phyloP scores from a whole-genome alignment of 176 grass and related monocot genomes.

The Puccinellia tenuiflora region DNA sequence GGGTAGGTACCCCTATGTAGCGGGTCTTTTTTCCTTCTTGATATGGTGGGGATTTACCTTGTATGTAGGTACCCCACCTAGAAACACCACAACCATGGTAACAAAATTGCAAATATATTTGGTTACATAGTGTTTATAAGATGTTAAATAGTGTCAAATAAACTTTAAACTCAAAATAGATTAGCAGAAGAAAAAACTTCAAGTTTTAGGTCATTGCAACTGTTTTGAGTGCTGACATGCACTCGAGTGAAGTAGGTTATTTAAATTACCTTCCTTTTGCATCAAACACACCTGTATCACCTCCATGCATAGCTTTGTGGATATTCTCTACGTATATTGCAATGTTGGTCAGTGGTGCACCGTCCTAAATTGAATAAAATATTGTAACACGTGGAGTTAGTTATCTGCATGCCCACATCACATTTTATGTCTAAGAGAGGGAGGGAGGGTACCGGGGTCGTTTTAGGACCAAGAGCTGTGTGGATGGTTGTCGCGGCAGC shows the following conservation, averaged over 20 bases:
- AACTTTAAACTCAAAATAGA: background rate
- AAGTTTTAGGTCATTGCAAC: background rate
- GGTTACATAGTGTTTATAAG: background rate
- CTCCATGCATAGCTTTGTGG: slow-evolving; percentile 55
- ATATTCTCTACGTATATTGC: slow-evolving; percentile 57
- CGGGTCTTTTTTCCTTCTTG: background rate
- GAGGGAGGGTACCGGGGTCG: slow-evolving; percentile 21
- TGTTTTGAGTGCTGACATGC: no score
- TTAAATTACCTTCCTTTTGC: slow-evolving; percentile 51
- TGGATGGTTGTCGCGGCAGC: slow-evolving; percentile 3
- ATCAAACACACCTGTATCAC: slow-evolving; percentile 55
- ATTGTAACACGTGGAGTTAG: background rate
- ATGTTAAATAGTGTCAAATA: background rate
- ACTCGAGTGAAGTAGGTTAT: no score
- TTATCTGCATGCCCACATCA: background rate
- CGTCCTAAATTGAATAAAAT: background rate
- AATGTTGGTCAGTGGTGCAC: background rate
- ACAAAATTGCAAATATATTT: background rate
- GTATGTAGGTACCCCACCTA: background rate
- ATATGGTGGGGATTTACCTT: background rate
- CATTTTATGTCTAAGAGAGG: background rate
- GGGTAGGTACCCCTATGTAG: no score
- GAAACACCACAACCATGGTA: background rate
- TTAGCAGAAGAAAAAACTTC: background rate
- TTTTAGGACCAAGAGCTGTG: slow-evolving; percentile 24